These are phyloP conservation scores for Globisporangium iwayamae DNA, from an alignment of 352 stramenopile genomes.

Conservation along the genomic window DNA sequence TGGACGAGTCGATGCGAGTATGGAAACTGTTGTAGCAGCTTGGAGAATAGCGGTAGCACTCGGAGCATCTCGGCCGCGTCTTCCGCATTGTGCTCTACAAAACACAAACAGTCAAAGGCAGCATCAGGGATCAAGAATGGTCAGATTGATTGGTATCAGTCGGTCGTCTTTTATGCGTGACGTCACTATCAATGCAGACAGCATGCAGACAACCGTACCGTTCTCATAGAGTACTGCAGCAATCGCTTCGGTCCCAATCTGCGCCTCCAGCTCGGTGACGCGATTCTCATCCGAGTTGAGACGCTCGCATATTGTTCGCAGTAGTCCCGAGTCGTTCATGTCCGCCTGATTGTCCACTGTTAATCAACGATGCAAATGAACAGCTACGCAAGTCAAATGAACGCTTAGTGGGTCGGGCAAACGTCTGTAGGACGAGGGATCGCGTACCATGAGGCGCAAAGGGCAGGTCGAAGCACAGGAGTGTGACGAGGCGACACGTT, in stretches of 20 bases:
- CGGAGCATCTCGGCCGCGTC: conserved; percentile 25
- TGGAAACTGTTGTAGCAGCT: conserved; percentile 21
- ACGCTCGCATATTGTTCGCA: conserved; percentile 26
- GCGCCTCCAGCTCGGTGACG: conserved; percentile 22
- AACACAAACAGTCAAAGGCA: neutral
- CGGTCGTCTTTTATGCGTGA: neutral
- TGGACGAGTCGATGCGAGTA: conserved; percentile 21
- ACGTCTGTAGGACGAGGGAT: neutral
- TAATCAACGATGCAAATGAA: neutral
- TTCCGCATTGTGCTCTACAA: conserved; percentile 24
- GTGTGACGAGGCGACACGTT: conserved; percentile 31
- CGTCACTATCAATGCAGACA: neutral
- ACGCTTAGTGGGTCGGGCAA: neutral
- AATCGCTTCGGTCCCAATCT: conserved; percentile 26
- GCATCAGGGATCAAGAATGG: neutral
- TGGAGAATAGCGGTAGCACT: conserved; percentile 23
- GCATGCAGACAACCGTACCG: conserved; percentile 19
- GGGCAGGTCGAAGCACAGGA: conserved; percentile 55
- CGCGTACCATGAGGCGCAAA: conserved; percentile 38
- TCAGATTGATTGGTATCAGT: neutral
- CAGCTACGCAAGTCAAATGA: neutral
- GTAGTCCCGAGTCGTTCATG: conserved; percentile 30
- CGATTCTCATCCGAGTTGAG: conserved; percentile 1
- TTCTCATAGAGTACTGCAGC: conserved; percentile 43
- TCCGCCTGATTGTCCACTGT: conserved; percentile 55